Evolutionary conservation across 495 filamentous ascomycete genomes (phyloP).

Genomic region (Evernia prunastri): DNA sequence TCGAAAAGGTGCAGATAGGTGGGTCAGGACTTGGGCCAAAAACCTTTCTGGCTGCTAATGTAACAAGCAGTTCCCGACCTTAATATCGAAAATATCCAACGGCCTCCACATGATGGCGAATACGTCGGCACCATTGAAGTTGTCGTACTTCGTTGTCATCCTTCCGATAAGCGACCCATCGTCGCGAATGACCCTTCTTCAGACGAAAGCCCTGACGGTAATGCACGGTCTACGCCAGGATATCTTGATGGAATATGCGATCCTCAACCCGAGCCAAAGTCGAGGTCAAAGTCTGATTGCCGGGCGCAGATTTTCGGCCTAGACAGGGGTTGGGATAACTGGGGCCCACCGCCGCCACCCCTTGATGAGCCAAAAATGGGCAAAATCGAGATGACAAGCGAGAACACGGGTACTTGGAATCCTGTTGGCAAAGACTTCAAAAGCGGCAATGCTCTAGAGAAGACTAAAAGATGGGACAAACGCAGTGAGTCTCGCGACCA

Average conservation of each 20-base stretch:
- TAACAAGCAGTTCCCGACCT: constrained; percentile 14
- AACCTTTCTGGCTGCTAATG: not conserved
- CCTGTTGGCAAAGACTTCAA: not conserved
- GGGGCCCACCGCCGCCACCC: not conserved
- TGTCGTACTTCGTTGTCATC: constrained; percentile 37
- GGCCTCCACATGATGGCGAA: constrained; percentile 29
- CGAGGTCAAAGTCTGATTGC: not conserved
- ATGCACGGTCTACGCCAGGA: not conserved
- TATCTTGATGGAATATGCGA: constrained; percentile 12
- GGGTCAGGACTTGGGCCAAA: constrained; percentile 4
- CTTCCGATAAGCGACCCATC: not conserved
- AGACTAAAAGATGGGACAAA: not conserved
- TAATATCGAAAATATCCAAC: constrained; percentile 16
- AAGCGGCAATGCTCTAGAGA: not conserved
- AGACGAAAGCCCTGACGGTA: constrained; percentile 2
- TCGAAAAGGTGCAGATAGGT: constrained; percentile 39
- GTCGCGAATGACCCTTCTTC: not conserved
- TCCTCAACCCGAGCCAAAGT: not conserved
- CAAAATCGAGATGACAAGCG: constrained; percentile 6
- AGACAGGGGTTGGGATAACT: constrained; percentile 11
- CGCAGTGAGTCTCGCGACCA: constrained; percentile 5
- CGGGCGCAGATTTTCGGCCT: constrained; percentile 2
- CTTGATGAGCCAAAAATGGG: not conserved
- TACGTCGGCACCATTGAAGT: constrained; percentile 46
- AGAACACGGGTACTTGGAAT: constrained; percentile 8